These are phyloP conservation scores for Rhodotorula sp. DNA, from an alignment of 1,284 basidiomycete genomes.

Conservation along the genomic window DNA sequence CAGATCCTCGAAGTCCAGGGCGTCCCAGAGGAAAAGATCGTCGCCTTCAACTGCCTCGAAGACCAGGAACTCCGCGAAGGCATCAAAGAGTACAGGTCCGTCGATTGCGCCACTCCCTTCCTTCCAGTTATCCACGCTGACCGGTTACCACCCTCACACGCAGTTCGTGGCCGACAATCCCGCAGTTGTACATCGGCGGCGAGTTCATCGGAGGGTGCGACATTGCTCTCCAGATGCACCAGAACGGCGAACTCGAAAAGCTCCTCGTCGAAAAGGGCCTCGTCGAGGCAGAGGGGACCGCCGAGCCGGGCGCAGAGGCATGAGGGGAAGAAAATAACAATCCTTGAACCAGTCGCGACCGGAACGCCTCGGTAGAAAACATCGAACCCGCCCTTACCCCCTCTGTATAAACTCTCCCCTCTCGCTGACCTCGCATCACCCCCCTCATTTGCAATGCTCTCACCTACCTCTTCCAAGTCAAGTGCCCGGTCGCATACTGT, in stretches of 20 bases:
- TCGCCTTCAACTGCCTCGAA: conserved; percentile 75
- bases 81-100: conserved; percentile 82
- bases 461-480: no score
- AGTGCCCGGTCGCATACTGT: no score
- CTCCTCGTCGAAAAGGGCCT: conserved; percentile 72
- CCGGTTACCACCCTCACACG: neutral
- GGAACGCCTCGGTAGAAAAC: neutral
- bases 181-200: conserved; percentile 89
- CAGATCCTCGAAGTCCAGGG: conserved; percentile 88
- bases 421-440: no score
- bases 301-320: conserved; percentile 9
- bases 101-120: neutral
- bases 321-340: neutral
- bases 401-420: neutral
- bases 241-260: conserved; percentile 86
- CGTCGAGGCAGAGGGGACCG: conserved; percentile 49
- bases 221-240: conserved; percentile 92
- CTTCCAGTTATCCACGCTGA: conserved; percentile 19
- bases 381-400: no score
- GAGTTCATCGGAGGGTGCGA: conserved; percentile 98
- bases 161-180: conserved; percentile 97
- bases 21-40: conserved; percentile 72
- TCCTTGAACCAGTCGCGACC: neutral
- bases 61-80: conserved; percentile 76
- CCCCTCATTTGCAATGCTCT: no score